Base-by-base conservation (phyloP, 495 filamentous ascomycete genomes). In the Penicillium malachiteum region DNA sequence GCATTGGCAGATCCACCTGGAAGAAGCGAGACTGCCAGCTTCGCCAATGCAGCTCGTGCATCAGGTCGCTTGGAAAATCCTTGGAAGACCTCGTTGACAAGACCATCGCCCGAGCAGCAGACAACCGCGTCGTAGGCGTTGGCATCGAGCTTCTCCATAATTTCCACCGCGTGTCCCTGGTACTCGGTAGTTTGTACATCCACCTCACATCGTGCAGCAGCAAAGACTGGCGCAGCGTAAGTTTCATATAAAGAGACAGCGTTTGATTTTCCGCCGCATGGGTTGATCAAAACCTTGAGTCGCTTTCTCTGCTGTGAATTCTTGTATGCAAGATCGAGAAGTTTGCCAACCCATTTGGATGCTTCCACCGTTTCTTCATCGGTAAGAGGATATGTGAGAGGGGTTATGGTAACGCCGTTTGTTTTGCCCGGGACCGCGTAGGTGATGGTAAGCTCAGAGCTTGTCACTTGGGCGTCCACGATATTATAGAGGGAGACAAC, bases 1-100 rank as follows among this genome's bases (percentile, higher is more conserved):
- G 91, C 93, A 67, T 98, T 98, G 3, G 93, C 94, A 43, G 88
- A 90, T 7, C 94, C 94, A 65, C 93, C 94, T 8, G 94, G 94
- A 8, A 98, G 78, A 63, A 96, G 84, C n/a, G 87, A 84, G 9
- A 98, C 84, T 8, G 94, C 91, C n/a, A 96, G 68, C 60, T 87
- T 88, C 5, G 75, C 73, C 57, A 98, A 68, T 0, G 92, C 94
- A 45, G 80, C 81, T 43, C 80, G 73, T 21, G 90, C 91, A 71
- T 97, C 87, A 7, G 75, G 59, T 43, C 89, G 86, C 68, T 86
- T 87, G 13, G 78, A 91, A 18, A 98, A 66, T 7, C 94, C 94
- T 65, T 98, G 97, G 78, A 96, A 96, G 11, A 96, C 89, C 71
- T 98, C 93, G 64, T 96, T 87, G 0, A 91, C 89, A 14, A 96